Conservation (phyloP, 139 green algal species). For the Auxenochlorella pyrenoidosa region DNA sequence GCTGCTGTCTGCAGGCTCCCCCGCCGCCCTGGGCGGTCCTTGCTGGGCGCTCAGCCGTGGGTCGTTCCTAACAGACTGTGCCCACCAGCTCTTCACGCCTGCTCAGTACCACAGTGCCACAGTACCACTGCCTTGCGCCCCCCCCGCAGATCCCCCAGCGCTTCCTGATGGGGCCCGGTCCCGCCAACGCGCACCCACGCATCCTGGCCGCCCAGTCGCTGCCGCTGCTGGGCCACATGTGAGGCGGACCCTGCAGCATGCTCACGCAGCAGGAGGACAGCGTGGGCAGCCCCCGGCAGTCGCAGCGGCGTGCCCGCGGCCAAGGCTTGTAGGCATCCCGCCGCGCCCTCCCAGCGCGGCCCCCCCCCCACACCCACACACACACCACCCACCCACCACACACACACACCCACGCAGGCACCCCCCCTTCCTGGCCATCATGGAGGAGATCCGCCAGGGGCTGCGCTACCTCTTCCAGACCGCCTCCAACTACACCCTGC, state of each 20-base stretch:
- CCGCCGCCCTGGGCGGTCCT: not conserved
- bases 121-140: no score
- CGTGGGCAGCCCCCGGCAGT: no score
- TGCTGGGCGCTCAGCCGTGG: not conserved
- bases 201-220: slow-evolving; percentile 82
- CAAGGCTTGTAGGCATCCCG: no score
- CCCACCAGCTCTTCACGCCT: no score
- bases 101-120: no score
- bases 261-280: no score
- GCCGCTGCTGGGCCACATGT: slow-evolving; percentile 88
- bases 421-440: slow-evolving; percentile 94
- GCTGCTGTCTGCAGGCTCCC: not conserved
- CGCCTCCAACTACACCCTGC: slow-evolving; percentile 59
- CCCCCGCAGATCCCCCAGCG: slow-evolving; percentile 62
- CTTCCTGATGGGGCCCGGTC: slow-evolving; percentile 88
- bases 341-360: no score
- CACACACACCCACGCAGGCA: not conserved
- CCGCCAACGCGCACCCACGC: slow-evolving; percentile 83
- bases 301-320: no score
- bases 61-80: no score
- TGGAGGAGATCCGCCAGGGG: slow-evolving; percentile 88
- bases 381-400: no score
- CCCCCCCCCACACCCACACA: not conserved
- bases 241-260: not conserved
- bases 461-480: slow-evolving; percentile 89